Percentiles rank a stretch among this genome's conserved stretches.
phyloP scores from a whole-genome alignment of 768 basidiomycete species.

The Lyophyllum shimeji region DNA sequence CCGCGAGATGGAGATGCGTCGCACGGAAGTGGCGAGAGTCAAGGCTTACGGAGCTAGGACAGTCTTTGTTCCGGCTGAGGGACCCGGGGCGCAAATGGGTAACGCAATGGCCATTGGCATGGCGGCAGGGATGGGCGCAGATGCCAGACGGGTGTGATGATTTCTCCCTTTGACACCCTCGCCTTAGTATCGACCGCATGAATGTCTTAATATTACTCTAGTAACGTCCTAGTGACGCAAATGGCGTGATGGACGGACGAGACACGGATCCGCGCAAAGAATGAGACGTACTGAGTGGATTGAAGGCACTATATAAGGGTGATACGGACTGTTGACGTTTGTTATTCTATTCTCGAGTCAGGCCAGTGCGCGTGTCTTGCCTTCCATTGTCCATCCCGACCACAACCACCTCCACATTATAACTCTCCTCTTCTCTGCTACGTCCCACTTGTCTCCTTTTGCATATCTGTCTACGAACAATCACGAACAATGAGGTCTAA shows the following conservation, averaged over 20 bases:
- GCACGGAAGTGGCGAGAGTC: slow-evolving; percentile 63
- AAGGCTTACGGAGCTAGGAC: slow-evolving; percentile 68
- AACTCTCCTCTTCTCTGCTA: slow-evolving; percentile 14
- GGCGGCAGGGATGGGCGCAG: slow-evolving; percentile 63
- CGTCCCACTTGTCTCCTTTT: slow-evolving; percentile 1
- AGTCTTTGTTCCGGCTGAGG: slow-evolving; percentile 69
- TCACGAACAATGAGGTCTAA: slow-evolving; percentile 75
- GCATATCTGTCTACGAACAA: slow-evolving; percentile 2
- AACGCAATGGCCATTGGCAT: slow-evolving; percentile 66
- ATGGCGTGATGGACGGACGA: not conserved
- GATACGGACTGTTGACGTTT: slow-evolving; percentile 20
- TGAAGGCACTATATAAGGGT: slow-evolving; percentile 7
- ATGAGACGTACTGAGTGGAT: slow-evolving; percentile 1
- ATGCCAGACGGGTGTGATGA: slow-evolving; percentile 20
- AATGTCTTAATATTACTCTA: not conserved
- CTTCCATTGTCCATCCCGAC: slow-evolving; percentile 27
- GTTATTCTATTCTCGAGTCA: slow-evolving; percentile 23
- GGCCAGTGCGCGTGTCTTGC: slow-evolving; percentile 41
- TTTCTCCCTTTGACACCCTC: no score
- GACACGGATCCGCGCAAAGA: not conserved
- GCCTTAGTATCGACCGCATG: not conserved
- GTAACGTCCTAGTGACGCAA: not conserved
- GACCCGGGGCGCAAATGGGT: slow-evolving; percentile 56
- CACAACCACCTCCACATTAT: slow-evolving; percentile 24
- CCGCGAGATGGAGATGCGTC: slow-evolving; percentile 71